Percentiles rank a stretch among this genome's conserved stretches.
phyloP scores from a whole-genome alignment of 192 early-diverging fungal species.

The Funneliformis geosporum region DNA sequence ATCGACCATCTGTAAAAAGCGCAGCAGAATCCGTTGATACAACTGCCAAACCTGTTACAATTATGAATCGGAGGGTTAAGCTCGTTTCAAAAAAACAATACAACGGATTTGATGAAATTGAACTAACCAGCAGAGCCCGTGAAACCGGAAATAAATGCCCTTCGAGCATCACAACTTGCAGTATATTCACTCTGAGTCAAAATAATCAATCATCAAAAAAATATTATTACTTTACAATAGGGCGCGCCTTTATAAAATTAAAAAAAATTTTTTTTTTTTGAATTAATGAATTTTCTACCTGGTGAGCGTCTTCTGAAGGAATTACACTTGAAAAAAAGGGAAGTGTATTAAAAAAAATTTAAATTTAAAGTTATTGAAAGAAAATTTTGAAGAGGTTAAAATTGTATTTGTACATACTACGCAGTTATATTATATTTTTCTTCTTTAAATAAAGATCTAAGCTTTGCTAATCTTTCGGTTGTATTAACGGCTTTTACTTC shows the following conservation, averaged over 20 bases:
- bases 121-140: conserved; percentile 89
- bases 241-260: not conserved
- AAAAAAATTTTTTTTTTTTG: not conserved
- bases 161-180: conserved; percentile 83
- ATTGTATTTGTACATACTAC: conserved; percentile 31
- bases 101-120: not conserved
- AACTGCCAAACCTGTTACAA: conserved; percentile 71
- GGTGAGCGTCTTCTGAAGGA: conserved; percentile 96
- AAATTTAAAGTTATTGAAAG: not conserved
- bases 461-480: conserved; percentile 15
- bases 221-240: not conserved
- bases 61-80: not conserved
- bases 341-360: conserved; percentile 6
- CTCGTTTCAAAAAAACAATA: conserved; percentile 8
- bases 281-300: conserved; percentile 50
- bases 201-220: not conserved
- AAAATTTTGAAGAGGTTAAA: not conserved
- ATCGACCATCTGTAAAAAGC: conserved; percentile 96
- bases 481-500: not conserved
- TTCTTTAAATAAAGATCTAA: conserved; percentile 23
- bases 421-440: conserved; percentile 34
- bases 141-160: conserved; percentile 92
- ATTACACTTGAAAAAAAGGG: conserved; percentile 64
- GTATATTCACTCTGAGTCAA: conserved; percentile 89
- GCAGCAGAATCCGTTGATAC: conserved; percentile 77